A percentile compares a stretch with the other conserved stretches of the same genome.
Conservation (phyloP, 768 basidiomycete genomes). For the Pisolithus marmoratus region DNA sequence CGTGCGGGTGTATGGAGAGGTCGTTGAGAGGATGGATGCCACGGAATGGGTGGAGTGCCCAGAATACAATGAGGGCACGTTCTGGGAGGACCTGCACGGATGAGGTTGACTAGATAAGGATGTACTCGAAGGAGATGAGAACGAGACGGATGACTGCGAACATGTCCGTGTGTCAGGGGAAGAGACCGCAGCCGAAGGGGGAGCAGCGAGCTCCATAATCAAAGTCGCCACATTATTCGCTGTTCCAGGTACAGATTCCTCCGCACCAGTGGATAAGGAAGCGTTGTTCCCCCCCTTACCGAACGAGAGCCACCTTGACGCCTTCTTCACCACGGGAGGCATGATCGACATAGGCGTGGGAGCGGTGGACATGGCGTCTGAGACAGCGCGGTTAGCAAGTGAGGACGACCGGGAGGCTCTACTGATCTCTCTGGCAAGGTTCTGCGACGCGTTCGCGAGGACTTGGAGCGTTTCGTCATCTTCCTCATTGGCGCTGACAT, state of each 20-base stretch:
- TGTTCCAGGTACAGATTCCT: constrained; percentile 47
- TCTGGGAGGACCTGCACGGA: not conserved
- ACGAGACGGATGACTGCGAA: not conserved
- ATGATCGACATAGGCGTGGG: constrained; percentile 21
- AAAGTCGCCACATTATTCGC: constrained; percentile 73
- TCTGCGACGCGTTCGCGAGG: constrained; percentile 75
- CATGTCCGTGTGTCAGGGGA: not conserved
- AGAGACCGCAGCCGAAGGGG: constrained; percentile 11
- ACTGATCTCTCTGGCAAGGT: constrained; percentile 80
- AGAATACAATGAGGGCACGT: constrained; percentile 16
- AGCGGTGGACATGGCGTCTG: constrained; percentile 14
- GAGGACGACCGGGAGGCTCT: constrained; percentile 51
- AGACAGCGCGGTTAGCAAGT: constrained; percentile 20
- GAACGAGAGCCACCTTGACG: constrained; percentile 54
- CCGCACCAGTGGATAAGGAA: constrained; percentile 27
- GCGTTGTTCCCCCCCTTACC: constrained; percentile 60
- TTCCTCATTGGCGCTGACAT: constrained; percentile 16
- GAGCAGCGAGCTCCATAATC: constrained; percentile 61
- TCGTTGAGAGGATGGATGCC: not conserved
- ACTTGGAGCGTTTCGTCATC: constrained; percentile 56
- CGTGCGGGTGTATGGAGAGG: constrained; percentile 23
- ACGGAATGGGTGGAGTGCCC: constrained; percentile 1
- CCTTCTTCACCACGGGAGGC: constrained; percentile 56
- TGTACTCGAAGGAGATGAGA: not conserved
- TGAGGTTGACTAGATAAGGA: not conserved